Evolutionary conservation across 371 early-diverging fungal genomes (phyloP).

Genomic region (Mortierella sp.): DNA sequence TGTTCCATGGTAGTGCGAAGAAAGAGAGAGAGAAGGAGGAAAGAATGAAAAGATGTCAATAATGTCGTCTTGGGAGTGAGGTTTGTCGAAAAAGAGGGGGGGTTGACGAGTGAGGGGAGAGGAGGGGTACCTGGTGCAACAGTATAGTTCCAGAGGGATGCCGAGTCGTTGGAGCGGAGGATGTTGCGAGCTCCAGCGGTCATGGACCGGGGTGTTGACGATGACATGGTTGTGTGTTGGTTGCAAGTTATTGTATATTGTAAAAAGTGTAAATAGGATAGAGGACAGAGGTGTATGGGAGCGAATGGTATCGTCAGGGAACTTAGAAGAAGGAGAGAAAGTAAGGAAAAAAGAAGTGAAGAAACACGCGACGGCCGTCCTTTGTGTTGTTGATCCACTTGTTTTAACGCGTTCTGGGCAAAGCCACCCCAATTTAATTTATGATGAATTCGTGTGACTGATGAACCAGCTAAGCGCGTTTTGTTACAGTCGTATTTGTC

Average conservation of each 20-base stretch:
- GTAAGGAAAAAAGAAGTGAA: background rate
- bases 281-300: background rate
- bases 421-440: constrained; percentile 4
- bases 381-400: background rate
- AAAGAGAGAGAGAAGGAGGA: background rate
- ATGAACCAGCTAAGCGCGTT: background rate
- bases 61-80: background rate
- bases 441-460: background rate
- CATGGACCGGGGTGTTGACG: constrained; percentile 83
- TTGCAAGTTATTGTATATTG: background rate
- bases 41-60: background rate
- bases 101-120: background rate
- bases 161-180: constrained; percentile 92
- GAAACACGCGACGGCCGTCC: background rate
- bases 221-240: constrained; percentile 28
- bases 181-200: constrained; percentile 90
- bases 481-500: background rate
- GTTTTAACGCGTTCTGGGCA: background rate
- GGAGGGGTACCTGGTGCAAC: constrained; percentile 81
- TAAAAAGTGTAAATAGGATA: no score
- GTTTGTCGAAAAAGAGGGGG: background rate
- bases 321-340: background rate
- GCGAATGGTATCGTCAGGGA: background rate
- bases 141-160: constrained; percentile 93
- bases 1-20: constrained; percentile 21